These are phyloP conservation scores for Pulveroboletus sp. DNA, from an alignment of 768 basidiomycete species.

Conservation along the genomic window DNA sequence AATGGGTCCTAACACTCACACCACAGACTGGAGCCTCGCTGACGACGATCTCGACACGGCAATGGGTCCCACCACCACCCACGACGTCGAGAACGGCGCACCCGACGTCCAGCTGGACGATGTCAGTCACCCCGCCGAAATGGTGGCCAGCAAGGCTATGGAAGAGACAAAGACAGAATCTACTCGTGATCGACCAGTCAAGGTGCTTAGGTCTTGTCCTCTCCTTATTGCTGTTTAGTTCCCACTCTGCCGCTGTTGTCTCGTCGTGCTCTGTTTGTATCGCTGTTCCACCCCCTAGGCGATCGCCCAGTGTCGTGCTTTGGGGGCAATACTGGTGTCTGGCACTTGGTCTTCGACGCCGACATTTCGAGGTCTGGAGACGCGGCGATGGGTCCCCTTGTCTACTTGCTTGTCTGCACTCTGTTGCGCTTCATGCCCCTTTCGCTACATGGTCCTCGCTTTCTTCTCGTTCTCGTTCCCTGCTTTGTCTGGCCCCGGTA, in stretches of 20 bases:
- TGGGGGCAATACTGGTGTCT: constrained; percentile 19
- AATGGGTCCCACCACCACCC: constrained; percentile 47
- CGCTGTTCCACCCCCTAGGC: constrained; percentile 17
- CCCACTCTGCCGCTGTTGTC: constrained; percentile 19
- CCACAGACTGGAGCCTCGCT: constrained; percentile 45
- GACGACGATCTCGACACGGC: constrained; percentile 44
- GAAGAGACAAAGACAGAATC: constrained; percentile 50
- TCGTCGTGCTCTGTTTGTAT: constrained; percentile 15
- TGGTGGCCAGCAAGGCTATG: constrained; percentile 12
- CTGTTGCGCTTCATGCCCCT: constrained; percentile 19
- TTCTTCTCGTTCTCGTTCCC: constrained; percentile 48
- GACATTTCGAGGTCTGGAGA: constrained; percentile 26
- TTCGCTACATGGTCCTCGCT: constrained; percentile 37
- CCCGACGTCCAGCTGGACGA: constrained; percentile 39
- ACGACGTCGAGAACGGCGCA: constrained; percentile 43
- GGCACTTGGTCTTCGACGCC: constrained; percentile 23
- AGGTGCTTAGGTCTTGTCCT: constrained; percentile 80
- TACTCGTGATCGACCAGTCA: constrained; percentile 73
- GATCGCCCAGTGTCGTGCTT: constrained; percentile 16
- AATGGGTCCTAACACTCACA: constrained; percentile 24
- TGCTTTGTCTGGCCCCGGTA: constrained; percentile 53
- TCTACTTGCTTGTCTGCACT: constrained; percentile 37
- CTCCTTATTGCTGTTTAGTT: constrained; percentile 30
- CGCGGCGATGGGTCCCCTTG: constrained; percentile 35
- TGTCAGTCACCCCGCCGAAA: constrained; percentile 16